These are phyloP conservation scores for Hippophae rhamnoides DNA, from an alignment of 306 rosid genomes.

Conservation along the genomic window DNA sequence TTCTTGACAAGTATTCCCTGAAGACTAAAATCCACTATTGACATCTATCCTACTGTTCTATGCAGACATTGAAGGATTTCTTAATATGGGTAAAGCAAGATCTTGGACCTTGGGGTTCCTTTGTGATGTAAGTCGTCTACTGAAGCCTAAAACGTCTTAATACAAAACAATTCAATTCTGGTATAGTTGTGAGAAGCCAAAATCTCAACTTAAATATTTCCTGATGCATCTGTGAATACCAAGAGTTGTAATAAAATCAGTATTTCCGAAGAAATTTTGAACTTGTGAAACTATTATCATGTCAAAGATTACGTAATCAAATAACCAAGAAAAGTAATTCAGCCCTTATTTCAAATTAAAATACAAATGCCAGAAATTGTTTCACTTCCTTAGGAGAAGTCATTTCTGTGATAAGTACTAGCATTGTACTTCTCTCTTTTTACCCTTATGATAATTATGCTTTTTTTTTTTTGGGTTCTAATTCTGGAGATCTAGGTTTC, in stretches of 20 bases:
- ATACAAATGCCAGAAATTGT: not conserved
- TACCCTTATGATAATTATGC: not conserved
- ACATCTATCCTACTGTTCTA: not conserved
- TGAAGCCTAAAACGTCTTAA: not conserved
- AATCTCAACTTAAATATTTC: too few species aligned
- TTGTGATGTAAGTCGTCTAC: conserved; percentile 51
- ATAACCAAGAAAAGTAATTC: too few species aligned
- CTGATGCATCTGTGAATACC: too few species aligned
- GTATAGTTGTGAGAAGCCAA: too few species aligned
- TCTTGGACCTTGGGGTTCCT: conserved; percentile 85
- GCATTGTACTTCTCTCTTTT: not conserved
- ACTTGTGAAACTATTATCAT: too few species aligned
- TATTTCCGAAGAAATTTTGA: too few species aligned
- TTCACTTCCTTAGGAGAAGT: too few species aligned
- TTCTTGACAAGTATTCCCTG: not conserved
- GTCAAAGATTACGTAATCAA: too few species aligned
- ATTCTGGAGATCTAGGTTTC: not conserved
- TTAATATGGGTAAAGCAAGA: conserved; percentile 63
- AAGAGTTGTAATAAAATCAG: too few species aligned
- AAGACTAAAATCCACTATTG: not conserved
- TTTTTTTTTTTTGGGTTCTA: not conserved
- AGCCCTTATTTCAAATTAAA: not conserved
- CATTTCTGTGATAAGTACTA: too few species aligned
- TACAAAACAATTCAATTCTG: not conserved
- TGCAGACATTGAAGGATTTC: conserved; percentile 74